A percentile compares a stretch with the other conserved stretches of the same genome.
Evolutionary conservation across 768 basidiomycete genomes (phyloP).

Genomic region (Phlegmacium glaucopus): DNA sequence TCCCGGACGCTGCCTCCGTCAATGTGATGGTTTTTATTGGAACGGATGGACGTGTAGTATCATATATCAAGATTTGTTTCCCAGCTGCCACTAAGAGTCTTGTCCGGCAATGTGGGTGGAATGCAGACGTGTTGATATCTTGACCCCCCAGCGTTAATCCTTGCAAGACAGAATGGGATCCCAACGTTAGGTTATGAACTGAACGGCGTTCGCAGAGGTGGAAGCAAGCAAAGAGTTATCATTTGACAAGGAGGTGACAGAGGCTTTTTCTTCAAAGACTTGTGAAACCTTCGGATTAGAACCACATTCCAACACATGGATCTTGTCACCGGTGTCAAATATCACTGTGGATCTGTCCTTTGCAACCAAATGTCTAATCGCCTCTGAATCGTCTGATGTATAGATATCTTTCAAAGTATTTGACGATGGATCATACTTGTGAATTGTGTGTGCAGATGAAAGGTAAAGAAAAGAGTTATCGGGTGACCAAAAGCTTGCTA

Average conservation of each 20-base stretch:
- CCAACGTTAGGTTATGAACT: slow-evolving; percentile 59
- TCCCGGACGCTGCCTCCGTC: slow-evolving; percentile 38
- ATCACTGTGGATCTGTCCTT: slow-evolving; percentile 42
- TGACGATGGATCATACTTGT: slow-evolving; percentile 48
- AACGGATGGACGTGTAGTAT: slow-evolving; percentile 52
- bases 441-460: slow-evolving; percentile 42
- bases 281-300: slow-evolving; percentile 38
- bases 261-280: slow-evolving; percentile 49
- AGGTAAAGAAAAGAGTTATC: slow-evolving; percentile 57
- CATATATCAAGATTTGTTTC: slow-evolving; percentile 56
- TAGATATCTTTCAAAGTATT: slow-evolving; percentile 44
- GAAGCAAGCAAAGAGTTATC: slow-evolving; percentile 57
- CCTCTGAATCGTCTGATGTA: slow-evolving; percentile 22
- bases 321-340: slow-evolving; percentile 41
- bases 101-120: slow-evolving; percentile 63
- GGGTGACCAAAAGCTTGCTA: slow-evolving; percentile 50
- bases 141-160: slow-evolving; percentile 39
- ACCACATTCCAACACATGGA: slow-evolving; percentile 49
- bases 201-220: slow-evolving; percentile 46
- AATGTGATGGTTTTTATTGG: slow-evolving; percentile 53
- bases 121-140: slow-evolving; percentile 47
- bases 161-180: slow-evolving; percentile 51
- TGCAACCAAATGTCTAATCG: slow-evolving; percentile 28
- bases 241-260: slow-evolving; percentile 54
- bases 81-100: slow-evolving; percentile 54